Evolutionary conservation across 345 rosid species (phyloP).

Genomic region (Acer campestre): DNA sequence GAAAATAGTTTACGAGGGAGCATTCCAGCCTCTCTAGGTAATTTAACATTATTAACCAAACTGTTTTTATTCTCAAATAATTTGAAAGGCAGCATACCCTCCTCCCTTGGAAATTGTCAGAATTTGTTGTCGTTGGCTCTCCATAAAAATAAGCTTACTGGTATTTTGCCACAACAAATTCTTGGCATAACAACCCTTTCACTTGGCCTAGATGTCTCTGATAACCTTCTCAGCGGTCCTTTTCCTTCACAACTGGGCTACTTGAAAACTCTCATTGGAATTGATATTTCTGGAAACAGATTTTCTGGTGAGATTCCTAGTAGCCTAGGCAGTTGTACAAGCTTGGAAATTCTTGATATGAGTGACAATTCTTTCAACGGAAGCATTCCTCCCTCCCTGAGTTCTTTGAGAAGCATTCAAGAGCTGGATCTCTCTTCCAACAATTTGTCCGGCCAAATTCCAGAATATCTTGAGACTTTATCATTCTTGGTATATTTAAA

Average conservation of each 20-base stretch:
- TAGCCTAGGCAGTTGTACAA: slow-evolving; percentile 12
- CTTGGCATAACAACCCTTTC: slow-evolving; percentile 5
- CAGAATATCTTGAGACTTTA: slow-evolving; percentile 4
- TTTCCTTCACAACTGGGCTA: slow-evolving; percentile 13
- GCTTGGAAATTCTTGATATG: slow-evolving; percentile 1
- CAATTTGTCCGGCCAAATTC: slow-evolving; percentile 21
- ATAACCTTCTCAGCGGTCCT: slow-evolving; percentile 10
- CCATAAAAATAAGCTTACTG: slow-evolving; percentile 12
- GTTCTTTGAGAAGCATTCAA: slow-evolving; percentile 16
- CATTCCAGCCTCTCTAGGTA: slow-evolving; percentile 13
- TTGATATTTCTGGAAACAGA: neutral
- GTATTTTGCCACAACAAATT: slow-evolving; percentile 14
- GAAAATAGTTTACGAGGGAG: slow-evolving; percentile 6
- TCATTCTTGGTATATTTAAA: neutral
- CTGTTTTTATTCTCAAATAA: neutral
- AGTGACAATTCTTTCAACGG: slow-evolving; percentile 9
- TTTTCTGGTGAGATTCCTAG: slow-evolving; percentile 18
- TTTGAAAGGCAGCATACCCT: slow-evolving; percentile 24
- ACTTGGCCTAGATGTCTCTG: neutral
- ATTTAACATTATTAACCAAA: neutral
- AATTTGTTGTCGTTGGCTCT: slow-evolving; percentile 4
- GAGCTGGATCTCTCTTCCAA: slow-evolving; percentile 14
- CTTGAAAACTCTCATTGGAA: neutral
- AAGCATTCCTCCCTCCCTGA: slow-evolving; percentile 19
- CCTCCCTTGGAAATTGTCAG: slow-evolving; percentile 17